Conservation (phyloP, 345 rosid species). For the Heritiera fomes region DNA sequence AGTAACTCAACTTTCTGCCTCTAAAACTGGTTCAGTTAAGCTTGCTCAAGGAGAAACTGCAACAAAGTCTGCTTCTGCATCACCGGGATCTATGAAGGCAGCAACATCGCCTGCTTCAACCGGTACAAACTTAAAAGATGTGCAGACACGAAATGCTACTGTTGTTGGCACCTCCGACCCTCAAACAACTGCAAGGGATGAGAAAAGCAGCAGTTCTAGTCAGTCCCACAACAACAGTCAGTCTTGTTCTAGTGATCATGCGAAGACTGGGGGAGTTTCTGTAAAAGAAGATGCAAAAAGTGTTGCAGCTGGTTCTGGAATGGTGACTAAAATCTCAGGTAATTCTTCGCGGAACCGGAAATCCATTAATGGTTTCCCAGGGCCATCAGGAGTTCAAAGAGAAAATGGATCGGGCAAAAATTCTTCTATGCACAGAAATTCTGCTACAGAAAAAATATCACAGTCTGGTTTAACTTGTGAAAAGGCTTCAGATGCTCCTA, state of each 20-base stretch:
- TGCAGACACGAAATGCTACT: slow-evolving; percentile 41
- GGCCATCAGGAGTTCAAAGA: slow-evolving; percentile 42
- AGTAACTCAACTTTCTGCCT: slow-evolving; percentile 51
- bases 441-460: slow-evolving; percentile 54
- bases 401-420: slow-evolving; percentile 53
- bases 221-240: slow-evolving; percentile 82
- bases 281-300: slow-evolving; percentile 70
- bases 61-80: slow-evolving; percentile 49
- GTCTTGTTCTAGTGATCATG: slow-evolving; percentile 68
- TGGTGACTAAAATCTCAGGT: slow-evolving; percentile 43
- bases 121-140: slow-evolving; percentile 51
- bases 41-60: slow-evolving; percentile 49
- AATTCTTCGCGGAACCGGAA: slow-evolving; percentile 58
- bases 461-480: slow-evolving; percentile 52
- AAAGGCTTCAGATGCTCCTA: slow-evolving; percentile 51
- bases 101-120: slow-evolving; percentile 48
- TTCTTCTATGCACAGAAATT: slow-evolving; percentile 50
- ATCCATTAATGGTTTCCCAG: slow-evolving; percentile 55
- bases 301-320: slow-evolving; percentile 54
- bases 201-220: slow-evolving; percentile 82
- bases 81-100: slow-evolving; percentile 59
- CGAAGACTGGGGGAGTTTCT: slow-evolving; percentile 50
- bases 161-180: slow-evolving; percentile 45
- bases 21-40: slow-evolving; percentile 61
- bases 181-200: slow-evolving; percentile 51